Evolutionary conservation across 2,329 filamentous ascomycete species (phyloP).

Genomic region (Didymella pinodella): DNA sequence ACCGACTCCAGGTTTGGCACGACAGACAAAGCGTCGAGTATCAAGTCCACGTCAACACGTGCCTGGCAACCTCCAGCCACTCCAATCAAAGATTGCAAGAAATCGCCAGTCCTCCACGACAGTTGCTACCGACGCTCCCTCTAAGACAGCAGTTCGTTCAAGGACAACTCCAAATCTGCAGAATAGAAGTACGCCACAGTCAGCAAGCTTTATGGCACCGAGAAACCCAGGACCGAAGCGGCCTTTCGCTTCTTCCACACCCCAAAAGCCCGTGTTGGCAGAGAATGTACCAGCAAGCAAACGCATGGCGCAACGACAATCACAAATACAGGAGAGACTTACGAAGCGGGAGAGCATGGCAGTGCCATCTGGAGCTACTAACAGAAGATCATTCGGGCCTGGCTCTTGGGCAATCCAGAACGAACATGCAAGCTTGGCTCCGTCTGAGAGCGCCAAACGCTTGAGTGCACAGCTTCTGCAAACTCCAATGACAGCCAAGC

Average conservation of each 20-base stretch:
- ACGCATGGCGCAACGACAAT: conserved; percentile 24
- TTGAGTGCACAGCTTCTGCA: conserved; percentile 27
- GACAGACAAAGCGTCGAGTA: conserved; percentile 25
- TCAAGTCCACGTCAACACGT: conserved; percentile 42
- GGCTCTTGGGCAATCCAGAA: conserved; percentile 20
- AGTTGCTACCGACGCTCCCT: conserved; percentile 17
- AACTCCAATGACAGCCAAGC: conserved; percentile 34
- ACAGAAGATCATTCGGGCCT: conserved; percentile 31
- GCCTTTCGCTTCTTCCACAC: conserved; percentile 14
- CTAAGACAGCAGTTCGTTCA: conserved; percentile 35
- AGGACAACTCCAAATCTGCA: conserved; percentile 43
- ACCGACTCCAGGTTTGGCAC: conserved; percentile 40
- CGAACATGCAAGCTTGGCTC: conserved; percentile 28
- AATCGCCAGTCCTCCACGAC: conserved; percentile 28
- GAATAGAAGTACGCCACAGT: conserved; percentile 23
- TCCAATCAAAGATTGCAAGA: conserved; percentile 30
- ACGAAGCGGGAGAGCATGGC: conserved; percentile 32
- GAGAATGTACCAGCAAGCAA: conserved; percentile 36
- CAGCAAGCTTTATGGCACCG: conserved; percentile 27
- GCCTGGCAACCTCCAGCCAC: conserved; percentile 18
- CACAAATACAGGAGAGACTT: conserved; percentile 32
- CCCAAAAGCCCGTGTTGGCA: conserved; percentile 25
- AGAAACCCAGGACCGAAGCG: conserved; percentile 29
- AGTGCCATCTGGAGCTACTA: conserved; percentile 20
- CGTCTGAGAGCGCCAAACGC: conserved; percentile 28